phyloP scores from a whole-genome alignment of 1,139 yeast species.

The Diutina sp. region DNA sequence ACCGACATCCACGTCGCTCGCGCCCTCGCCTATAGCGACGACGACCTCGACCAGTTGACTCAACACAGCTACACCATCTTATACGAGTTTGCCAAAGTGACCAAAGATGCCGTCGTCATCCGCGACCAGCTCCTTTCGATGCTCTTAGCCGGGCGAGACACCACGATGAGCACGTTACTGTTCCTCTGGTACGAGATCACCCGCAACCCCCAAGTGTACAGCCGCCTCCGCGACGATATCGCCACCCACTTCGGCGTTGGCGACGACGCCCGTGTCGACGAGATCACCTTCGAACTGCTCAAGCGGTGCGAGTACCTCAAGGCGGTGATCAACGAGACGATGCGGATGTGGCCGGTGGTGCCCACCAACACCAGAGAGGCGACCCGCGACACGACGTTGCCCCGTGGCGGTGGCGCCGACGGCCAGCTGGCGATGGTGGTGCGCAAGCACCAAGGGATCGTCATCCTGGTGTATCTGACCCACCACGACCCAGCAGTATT shows the following conservation, averaged over 20 bases:
- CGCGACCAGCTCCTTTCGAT: background rate
- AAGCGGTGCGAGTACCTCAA: slow-evolving; percentile 5
- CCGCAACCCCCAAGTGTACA: background rate
- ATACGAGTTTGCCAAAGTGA: background rate
- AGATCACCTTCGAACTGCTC: slow-evolving; percentile 5
- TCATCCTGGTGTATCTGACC: slow-evolving; percentile 3
- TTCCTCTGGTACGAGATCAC: background rate
- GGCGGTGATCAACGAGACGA: slow-evolving; percentile 5
- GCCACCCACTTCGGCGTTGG: slow-evolving; percentile 4
- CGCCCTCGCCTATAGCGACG: background rate
- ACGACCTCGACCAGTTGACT: background rate
- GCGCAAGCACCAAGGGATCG: slow-evolving; percentile 4
- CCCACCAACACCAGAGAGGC: slow-evolving; percentile 5
- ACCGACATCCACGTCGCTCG: background rate
- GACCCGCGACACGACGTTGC: slow-evolving; percentile 4
- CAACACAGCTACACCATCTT: background rate
- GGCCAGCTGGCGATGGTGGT: slow-evolving; percentile 4
- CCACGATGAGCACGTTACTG: background rate
- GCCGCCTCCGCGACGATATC: background rate
- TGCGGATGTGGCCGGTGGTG: slow-evolving; percentile 6
- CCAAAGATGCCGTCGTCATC: background rate
- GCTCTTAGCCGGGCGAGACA: background rate
- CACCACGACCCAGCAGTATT: slow-evolving; percentile 4
- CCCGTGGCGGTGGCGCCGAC: slow-evolving; percentile 6
- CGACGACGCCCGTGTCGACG: background rate